phyloP scores from a whole-genome alignment of 345 rosid species.

The Jatropha curcas region DNA sequence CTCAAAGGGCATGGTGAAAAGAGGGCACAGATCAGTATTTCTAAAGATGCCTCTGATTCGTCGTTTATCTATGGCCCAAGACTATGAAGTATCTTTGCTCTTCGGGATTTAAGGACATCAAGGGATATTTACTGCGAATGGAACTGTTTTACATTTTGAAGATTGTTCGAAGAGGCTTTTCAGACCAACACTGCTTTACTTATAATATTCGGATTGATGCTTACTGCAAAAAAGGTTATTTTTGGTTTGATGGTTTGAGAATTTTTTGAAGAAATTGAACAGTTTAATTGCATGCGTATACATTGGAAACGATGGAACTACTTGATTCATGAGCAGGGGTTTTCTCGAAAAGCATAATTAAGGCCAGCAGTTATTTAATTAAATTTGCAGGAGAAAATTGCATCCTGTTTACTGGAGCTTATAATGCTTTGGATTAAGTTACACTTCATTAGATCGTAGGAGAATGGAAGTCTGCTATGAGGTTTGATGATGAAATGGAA shows the following conservation, averaged over 20 bases:
- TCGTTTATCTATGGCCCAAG: no score
- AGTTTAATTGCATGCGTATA: slow-evolving; percentile 33
- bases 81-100: slow-evolving; percentile 80
- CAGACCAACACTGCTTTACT: slow-evolving; percentile 52
- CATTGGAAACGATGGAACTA: slow-evolving; percentile 68
- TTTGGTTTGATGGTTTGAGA: slow-evolving; percentile 73
- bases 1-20: slow-evolving; percentile 73
- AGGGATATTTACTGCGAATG: slow-evolving; percentile 67
- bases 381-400: slow-evolving; percentile 50
- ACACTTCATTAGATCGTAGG: slow-evolving; percentile 45
- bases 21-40: slow-evolving; percentile 70
- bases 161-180: slow-evolving; percentile 75
- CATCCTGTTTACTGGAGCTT: slow-evolving; percentile 62
- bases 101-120: slow-evolving; percentile 80
- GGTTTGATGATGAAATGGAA: slow-evolving; percentile 76
- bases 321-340: slow-evolving; percentile 81
- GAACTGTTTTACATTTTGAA: slow-evolving; percentile 86
- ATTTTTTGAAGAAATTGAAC: slow-evolving; percentile 76
- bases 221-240: slow-evolving; percentile 72
- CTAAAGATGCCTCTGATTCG: slow-evolving; percentile 59
- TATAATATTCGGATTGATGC: slow-evolving; percentile 73
- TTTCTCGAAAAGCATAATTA: slow-evolving; percentile 43
- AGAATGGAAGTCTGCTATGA: slow-evolving; percentile 54
- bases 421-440: slow-evolving; percentile 77
- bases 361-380: slow-evolving; percentile 75